Percentiles rank a stretch among this genome's conserved stretches.
These are phyloP conservation scores for Cylindrotheca closterium DNA, from an alignment of 108 stramenopile genomes.

Conservation along the genomic window DNA sequence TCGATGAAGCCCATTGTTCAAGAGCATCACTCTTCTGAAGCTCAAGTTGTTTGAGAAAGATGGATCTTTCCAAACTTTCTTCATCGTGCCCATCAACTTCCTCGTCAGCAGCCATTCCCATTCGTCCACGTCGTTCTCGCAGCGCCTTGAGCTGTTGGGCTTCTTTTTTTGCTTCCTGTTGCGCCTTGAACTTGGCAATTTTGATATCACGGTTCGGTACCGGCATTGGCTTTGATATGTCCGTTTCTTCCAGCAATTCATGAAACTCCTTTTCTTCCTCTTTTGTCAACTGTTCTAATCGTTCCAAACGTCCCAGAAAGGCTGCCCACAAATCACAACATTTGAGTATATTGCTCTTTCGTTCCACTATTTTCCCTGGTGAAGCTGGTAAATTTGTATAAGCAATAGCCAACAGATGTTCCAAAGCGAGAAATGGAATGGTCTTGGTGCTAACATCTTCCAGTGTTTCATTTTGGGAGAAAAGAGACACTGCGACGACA, in stretches of 20 bases:
- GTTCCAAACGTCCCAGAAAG: slow-evolving; percentile 56
- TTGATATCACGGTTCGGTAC: slow-evolving; percentile 52
- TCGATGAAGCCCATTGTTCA: slow-evolving; percentile 60
- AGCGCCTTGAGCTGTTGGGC: slow-evolving; percentile 41
- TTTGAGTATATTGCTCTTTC: slow-evolving; percentile 44
- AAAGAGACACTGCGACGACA: slow-evolving; percentile 29
- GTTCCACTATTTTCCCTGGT: slow-evolving; percentile 25
- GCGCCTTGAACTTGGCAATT: slow-evolving; percentile 56
- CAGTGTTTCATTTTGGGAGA: slow-evolving; percentile 69
- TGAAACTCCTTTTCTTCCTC: slow-evolving; percentile 51
- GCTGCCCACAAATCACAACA: slow-evolving; percentile 50
- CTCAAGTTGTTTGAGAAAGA: slow-evolving; percentile 47
- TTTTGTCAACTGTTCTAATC: slow-evolving; percentile 43
- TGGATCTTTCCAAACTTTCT: slow-evolving; percentile 57
- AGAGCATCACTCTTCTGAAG: slow-evolving; percentile 52
- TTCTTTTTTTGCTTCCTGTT: slow-evolving; percentile 44
- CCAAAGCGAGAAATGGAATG: slow-evolving; percentile 54
- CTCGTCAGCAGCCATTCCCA: slow-evolving; percentile 50
- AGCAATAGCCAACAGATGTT: slow-evolving; percentile 69
- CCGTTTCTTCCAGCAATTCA: slow-evolving; percentile 33
- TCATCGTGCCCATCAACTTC: slow-evolving; percentile 71
- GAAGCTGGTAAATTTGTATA: slow-evolving; percentile 42
- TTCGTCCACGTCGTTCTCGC: slow-evolving; percentile 49
- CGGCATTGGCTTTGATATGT: slow-evolving; percentile 3
- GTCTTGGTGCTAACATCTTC: slow-evolving; percentile 71